Evolutionary conservation across 176 grass and related monocot species (phyloP), one percentile per base, ranked within the genome.

Genomic region (Avena eriantha): DNA sequence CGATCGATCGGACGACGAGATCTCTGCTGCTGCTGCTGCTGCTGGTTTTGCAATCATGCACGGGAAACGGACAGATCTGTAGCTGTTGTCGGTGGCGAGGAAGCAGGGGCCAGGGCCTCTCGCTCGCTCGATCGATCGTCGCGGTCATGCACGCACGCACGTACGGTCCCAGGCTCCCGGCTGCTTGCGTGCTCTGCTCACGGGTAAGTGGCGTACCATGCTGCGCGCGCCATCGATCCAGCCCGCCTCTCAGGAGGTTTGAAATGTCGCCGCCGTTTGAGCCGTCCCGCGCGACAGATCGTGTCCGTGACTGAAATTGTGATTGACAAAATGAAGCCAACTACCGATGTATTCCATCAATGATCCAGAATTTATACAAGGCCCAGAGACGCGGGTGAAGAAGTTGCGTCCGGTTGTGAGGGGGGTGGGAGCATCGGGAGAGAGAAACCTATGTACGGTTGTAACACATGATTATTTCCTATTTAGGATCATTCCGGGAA

Each of bases 61-160:
- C 69, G 17, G 83, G 73, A 86, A 86, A 61, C 39, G 78, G 88
- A 83, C 73, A 90, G 88, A 83, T 86, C 84, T 72, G 16, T 66
- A 47, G 79, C 65, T 83, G 89, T 86, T 47, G 84, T 26, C 15
- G 50, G 73, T 24, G 22, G 39, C 78, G 53, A 54, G 84, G 88
- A 79, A 84, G 72, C 69, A 72, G 19, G 69, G 36, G 39, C 71
- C 81, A 82, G 36, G 57, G 47, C 47, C 57, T 80, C 10, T 47
- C 22, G n/a, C 24, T 41, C 39, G 39, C 39, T 41, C 39, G 39
- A 41, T 41, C 39, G 39, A 39, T 39, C 66, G 7, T 10, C 64
- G 55, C 59, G 31, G 35, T 71, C 34, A 47, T 47, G 45, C 45
- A 47, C 39, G 39, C 6, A 65, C 43, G 87, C 53, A 18, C 86